Evolutionary conservation across 257 asterid genomes (phyloP).

Genomic region (Echium plantagineum): DNA sequence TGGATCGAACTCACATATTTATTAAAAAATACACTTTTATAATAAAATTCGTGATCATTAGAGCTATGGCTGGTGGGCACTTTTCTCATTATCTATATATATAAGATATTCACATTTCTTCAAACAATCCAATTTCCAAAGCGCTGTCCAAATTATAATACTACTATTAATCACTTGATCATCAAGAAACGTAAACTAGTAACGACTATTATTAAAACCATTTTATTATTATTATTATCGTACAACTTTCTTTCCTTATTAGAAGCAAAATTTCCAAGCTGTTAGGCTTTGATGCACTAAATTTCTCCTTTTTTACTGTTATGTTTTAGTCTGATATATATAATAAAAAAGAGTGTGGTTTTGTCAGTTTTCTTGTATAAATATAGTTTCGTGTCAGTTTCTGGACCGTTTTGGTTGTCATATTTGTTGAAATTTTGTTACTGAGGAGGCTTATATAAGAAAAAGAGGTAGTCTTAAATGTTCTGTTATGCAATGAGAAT

Average conservation of each 20-base stretch:
- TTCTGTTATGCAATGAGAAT: constrained; percentile 29
- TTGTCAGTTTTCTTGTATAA: not conserved
- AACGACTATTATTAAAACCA: no score
- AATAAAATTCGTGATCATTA: no score
- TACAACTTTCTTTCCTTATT: not conserved
- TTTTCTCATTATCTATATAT: no score
- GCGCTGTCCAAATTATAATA: no score
- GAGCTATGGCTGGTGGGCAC: no score
- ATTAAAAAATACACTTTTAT: no score
- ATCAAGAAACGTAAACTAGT: no score
- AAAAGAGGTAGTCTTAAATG: constrained; percentile 19
- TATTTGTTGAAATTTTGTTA: no score
- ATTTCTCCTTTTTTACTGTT: not conserved
- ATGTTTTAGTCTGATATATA: not conserved
- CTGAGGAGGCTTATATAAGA: constrained; percentile 6
- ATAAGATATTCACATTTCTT: not conserved
- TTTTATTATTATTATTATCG: no score
- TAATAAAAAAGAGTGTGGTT: not conserved
- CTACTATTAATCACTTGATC: no score
- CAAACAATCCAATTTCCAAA: no score
- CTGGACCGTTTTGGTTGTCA: not conserved
- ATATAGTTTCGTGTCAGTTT: not conserved
- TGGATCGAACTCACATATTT: no score
- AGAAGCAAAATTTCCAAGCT: not conserved
- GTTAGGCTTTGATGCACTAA: not conserved